Evolutionary conservation across 164 flowering plant species (phyloP), one percentile per base, ranked within the genome.

Genomic region (Malania oleifera): DNA sequence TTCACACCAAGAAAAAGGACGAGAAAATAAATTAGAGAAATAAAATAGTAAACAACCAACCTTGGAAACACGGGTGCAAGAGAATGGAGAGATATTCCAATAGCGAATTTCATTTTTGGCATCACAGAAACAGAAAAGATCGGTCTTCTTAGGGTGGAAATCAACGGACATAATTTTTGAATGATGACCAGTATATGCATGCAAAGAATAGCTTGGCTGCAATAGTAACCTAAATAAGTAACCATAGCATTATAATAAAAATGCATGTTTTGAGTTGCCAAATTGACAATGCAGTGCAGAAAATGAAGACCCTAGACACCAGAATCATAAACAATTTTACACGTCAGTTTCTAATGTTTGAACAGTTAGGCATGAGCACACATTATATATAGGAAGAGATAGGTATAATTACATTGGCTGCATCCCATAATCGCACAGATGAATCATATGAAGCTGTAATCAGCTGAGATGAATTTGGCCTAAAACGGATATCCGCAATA

Each of bases 371-470:
- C 27, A 56, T n/a, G 7, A 23, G 17, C 41, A 44, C 31, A 44
- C 38, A 66, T 38, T 25, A 49, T 14, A 49, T 14, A 40, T 7
- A 17, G 28, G 39, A 40, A 18, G 44, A 52, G 14, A 18, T 7
- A 38, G 56, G 58, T 52, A 62, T 26, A 58, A 44, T 79, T 81
- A 91, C 96, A 57, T 86, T 80, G 49, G 87, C 75, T 35, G 96
- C 98, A 85, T 91, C 85, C 98, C 98, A 91, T 31, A 91, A 65
- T 58, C 95, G 75, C 60, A 92, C 84, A 49, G 93, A 80, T 65
- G 76, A 73, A 70, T 92, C 98, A 67, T 76, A 78, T 25, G 98
- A 92, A 66, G 97, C 84, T 31, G 98, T 92, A 12, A 85, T 90
- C 40, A 92, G 67, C 68, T 91, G 96, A 61, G 92, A 73, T 63